Evolutionary conservation across 306 rosid genomes (phyloP).

Genomic region (Malus fusca): DNA sequence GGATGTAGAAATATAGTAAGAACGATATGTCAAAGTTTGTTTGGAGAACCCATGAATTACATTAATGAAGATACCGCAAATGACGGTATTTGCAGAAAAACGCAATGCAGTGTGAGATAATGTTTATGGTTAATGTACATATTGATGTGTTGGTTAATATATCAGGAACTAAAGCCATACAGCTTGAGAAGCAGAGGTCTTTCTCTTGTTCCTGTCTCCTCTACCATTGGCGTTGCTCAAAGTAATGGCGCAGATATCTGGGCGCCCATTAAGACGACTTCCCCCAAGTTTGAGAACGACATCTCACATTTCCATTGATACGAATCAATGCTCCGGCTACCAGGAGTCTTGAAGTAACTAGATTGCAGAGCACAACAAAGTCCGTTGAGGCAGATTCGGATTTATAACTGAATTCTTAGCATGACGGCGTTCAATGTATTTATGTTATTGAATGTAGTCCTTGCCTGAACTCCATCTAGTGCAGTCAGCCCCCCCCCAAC

Average conservation of each 20-base stretch:
- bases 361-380: slow-evolving; percentile 11
- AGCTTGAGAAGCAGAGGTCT: slow-evolving; percentile 83
- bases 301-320: slow-evolving; percentile 44
- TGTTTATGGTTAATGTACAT: not conserved
- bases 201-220: slow-evolving; percentile 72
- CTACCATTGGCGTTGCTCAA: slow-evolving; percentile 72
- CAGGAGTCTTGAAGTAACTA: slow-evolving; percentile 21
- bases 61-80: no score
- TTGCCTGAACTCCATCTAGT: slow-evolving; percentile 22
- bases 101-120: no score
- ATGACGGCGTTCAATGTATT: slow-evolving; percentile 22
- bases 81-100: no score
- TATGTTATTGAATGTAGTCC: slow-evolving; percentile 16
- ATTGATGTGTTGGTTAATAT: no score
- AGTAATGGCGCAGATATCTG: slow-evolving; percentile 98
- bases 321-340: slow-evolving; percentile 13
- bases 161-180: slow-evolving; percentile 58
- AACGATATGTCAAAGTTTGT: not conserved
- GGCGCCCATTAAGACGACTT: slow-evolving; percentile 80
- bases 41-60: not conserved
- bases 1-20: not conserved
- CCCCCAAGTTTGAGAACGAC: slow-evolving; percentile 43
- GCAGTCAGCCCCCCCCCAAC: no score
- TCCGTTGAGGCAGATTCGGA: slow-evolving; percentile 12
- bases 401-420: slow-evolving; percentile 20